Conservation (phyloP, 306 rosid species). For the Mucuna pruriens region DNA sequence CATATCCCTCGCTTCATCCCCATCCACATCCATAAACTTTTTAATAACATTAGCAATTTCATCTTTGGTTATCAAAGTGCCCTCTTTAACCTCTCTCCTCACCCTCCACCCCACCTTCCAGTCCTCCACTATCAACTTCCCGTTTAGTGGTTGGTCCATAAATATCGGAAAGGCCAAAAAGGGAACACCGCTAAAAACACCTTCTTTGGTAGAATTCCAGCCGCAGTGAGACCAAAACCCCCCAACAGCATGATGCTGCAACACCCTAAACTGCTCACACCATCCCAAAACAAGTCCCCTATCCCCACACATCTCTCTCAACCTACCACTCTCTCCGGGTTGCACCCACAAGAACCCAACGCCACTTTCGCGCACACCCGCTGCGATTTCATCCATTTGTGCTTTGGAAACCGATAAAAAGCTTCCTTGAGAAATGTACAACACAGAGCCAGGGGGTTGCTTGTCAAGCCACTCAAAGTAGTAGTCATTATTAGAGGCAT, state of each 20-base stretch:
- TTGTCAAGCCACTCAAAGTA: constrained; percentile 52
- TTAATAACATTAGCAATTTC: constrained; percentile 50
- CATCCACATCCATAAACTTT: constrained; percentile 52
- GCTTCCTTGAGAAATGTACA: constrained; percentile 68
- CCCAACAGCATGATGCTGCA: constrained; percentile 54
- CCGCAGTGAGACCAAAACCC: constrained; percentile 76
- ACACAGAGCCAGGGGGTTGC: constrained; percentile 51
- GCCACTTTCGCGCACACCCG: constrained; percentile 41
- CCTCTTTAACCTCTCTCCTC: constrained; percentile 23
- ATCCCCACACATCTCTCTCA: constrained; percentile 50
- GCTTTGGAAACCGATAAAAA: constrained; percentile 49
- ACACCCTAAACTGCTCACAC: constrained; percentile 67
- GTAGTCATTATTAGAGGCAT: not conserved
- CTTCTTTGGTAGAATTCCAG: constrained; percentile 68
- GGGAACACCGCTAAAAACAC: constrained; percentile 57
- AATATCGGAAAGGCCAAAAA: constrained; percentile 52
- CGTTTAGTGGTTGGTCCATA: constrained; percentile 48
- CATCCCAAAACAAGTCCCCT: constrained; percentile 53
- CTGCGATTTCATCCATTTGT: constrained; percentile 55
- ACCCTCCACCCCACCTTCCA: constrained; percentile 72
- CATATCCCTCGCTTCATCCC: constrained; percentile 43
- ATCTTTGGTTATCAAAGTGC: constrained; percentile 42
- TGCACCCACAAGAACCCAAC: constrained; percentile 59
- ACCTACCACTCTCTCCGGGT: constrained; percentile 1
- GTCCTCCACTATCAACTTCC: constrained; percentile 53